phyloP scores from a whole-genome alignment of 2,329 filamentous ascomycete genomes.

The Phialophora verrucosa region DNA sequence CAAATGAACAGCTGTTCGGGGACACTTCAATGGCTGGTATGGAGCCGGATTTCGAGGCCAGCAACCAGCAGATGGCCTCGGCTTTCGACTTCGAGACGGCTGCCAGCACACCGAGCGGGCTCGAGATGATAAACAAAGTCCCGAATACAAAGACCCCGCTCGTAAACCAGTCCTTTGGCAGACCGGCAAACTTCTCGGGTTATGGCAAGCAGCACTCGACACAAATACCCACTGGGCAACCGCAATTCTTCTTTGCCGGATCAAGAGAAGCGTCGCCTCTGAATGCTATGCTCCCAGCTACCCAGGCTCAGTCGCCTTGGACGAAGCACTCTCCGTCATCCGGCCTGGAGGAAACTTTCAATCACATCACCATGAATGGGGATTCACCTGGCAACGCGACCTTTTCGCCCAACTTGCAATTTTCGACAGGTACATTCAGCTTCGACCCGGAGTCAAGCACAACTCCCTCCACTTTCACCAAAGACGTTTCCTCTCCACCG shows the following conservation, averaged over 20 bases:
- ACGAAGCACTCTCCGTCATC: slow-evolving; percentile 51
- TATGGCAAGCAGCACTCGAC: slow-evolving; percentile 39
- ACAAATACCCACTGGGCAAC: slow-evolving; percentile 25
- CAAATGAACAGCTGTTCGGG: slow-evolving; percentile 50
- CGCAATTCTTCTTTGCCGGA: slow-evolving; percentile 45
- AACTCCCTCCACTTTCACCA: slow-evolving; percentile 39
- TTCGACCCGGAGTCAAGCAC: slow-evolving; percentile 53
- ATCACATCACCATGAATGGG: slow-evolving; percentile 53
- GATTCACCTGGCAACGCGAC: slow-evolving; percentile 49
- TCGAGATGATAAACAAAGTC: slow-evolving; percentile 43
- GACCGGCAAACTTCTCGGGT: slow-evolving; percentile 21
- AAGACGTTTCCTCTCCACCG: slow-evolving; percentile 39
- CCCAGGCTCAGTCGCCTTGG: slow-evolving; percentile 48
- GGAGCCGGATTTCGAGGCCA: slow-evolving; percentile 51
- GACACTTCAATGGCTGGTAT: slow-evolving; percentile 46
- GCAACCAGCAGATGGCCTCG: slow-evolving; percentile 55
- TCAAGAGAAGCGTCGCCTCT: slow-evolving; percentile 49
- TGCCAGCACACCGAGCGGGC: slow-evolving; percentile 53
- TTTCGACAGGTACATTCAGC: slow-evolving; percentile 43
- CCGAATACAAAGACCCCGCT: slow-evolving; percentile 37
- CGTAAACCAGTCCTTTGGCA: slow-evolving; percentile 23
- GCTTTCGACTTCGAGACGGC: slow-evolving; percentile 57
- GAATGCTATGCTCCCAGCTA: slow-evolving; percentile 42
- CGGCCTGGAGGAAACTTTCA: slow-evolving; percentile 53
- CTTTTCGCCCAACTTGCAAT: slow-evolving; percentile 48